Evolutionary conservation across 257 asterid genomes (phyloP), one percentile per base, ranked within the genome.

Genomic region (Solanum etuberosum): DNA sequence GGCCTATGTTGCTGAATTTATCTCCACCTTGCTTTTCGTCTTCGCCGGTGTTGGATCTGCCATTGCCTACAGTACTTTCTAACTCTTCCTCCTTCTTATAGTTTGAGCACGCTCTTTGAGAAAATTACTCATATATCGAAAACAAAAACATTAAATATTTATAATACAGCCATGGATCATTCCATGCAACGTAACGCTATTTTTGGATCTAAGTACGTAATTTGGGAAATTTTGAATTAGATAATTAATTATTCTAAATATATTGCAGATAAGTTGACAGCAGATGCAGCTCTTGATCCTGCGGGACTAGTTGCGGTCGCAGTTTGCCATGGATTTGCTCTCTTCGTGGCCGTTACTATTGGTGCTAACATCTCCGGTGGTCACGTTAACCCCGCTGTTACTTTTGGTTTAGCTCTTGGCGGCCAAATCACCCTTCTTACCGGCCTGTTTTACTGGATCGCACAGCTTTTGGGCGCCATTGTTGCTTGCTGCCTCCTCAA

Each of bases 1-100:
- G 93, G 98, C 99, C 1, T 96, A 96, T 88, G 37, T 94, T 51
- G 98, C 99, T n/a, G 99, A 96, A 90, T 95, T 96, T 96, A 96
- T 95, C 94, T 96, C 99, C 91, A 96, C 99, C 78, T 78, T 94
- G 93, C 96, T 96, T 86, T 96, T 96, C 89, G 94, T 96, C 90
- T 96, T 96, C 88, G 99, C 99, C 86, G 98, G 98, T 73, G 98
- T 95, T 88, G 99, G 99, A 80, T 96, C 99, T 61, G 98, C 99
- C 95, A 93, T 96, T 32, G 98, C 98, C 31, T 96, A 78, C 96
- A 93, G 98, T 93, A 88, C 23, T 18, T 6, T 23, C 9, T 57
- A 14, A 61, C 32, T 27, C 34, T n/a, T 35, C 6, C 31, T 29
- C 9, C 25, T 10, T 32, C 5, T 59, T 54, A 7, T 7, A 43